A percentile compares a stretch with the other conserved stretches of the same genome.
phyloP scores from a whole-genome alignment of 495 filamentous ascomycete species.

The Hyphodiscus hymeniophilus region DNA sequence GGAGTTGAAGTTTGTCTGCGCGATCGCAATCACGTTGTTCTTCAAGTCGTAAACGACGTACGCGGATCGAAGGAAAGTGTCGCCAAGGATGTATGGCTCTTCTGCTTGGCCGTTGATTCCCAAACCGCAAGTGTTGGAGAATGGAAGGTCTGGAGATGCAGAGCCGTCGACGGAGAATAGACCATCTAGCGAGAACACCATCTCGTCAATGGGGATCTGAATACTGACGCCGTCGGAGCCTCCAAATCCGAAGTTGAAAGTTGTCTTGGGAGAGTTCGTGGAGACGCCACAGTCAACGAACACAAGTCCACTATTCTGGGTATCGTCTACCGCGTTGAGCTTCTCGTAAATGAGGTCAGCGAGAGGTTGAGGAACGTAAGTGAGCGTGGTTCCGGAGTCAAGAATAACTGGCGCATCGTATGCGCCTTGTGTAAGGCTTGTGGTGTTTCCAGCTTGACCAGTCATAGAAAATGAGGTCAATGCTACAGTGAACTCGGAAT shows the following conservation, averaged over 20 bases:
- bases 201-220: conserved; percentile 60
- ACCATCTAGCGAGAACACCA: conserved; percentile 54
- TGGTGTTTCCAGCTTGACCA: conserved; percentile 26
- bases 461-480: conserved; percentile 38
- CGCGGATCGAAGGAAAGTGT: conserved; percentile 86
- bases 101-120: conserved; percentile 13
- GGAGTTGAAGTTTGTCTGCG: conserved; percentile 77
- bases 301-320: conserved; percentile 32
- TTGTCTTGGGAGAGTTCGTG: conserved; percentile 48
- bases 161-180: conserved; percentile 20
- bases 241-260: conserved; percentile 46
- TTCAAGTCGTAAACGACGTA: conserved; percentile 90
- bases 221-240: conserved; percentile 51
- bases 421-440: conserved; percentile 31
- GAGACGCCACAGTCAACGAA: conserved; percentile 40
- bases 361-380: conserved; percentile 66
- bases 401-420: conserved; percentile 57
- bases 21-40: conserved; percentile 78
- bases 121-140: conserved; percentile 28
- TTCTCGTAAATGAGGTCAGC: conserved; percentile 46
- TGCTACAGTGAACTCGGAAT: conserved; percentile 47
- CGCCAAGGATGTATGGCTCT: conserved; percentile 47
- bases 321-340: conserved; percentile 45
- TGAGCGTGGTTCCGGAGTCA: conserved; percentile 77
- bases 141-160: conserved; percentile 12